Base-by-base conservation (phyloP, 805 yeast genomes). In the Limtongia smithiae region DNA sequence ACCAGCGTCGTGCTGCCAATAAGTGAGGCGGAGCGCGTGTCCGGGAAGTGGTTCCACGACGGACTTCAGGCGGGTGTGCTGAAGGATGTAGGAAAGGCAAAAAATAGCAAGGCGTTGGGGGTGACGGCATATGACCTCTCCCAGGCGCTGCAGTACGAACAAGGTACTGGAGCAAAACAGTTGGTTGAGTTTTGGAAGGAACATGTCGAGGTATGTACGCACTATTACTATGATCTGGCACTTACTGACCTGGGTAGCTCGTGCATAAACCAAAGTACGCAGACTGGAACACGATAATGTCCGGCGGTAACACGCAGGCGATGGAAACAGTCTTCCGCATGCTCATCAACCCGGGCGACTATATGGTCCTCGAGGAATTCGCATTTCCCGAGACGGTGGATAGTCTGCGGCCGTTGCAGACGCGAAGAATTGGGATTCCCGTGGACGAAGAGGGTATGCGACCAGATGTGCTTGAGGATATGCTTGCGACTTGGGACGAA, bases 111-210 rank as follows among this genome's bases (percentile, higher is more conserved):
- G 33, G 53, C 21, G 15, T 61, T 67, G 35, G 69, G 68, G 35
- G 71, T 68, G 59, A 73, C 74, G 31, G 69, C 63, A 31, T 87
- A 83, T 58, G 74, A 89, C 51, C 90, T 91, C 60, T 73, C 85
- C 22, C 77, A 84, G 61, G 80, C 96, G n/a, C 76, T 91, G 67
- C 98, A 91, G 72, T 91, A 91, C 69, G 97, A 97, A 38, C 69
- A 64, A 68, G 82, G 95, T 50, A 79, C 78, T 54, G 98, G 98
- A 44, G 85, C 83, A 54, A 78, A 81, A 3, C 87, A 83, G 61
- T 63, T 91, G 37, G 60, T 80, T 39, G 63, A 71, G 2, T 91
- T 83, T 67, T 64, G 90, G 60, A 82, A 70, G 62, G 87, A 84
- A 59, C 98, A 91, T 73, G 71, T 71, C 6, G 49, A 36, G 41